phyloP scores from a whole-genome alignment of 441 rosid genomes.

The Erysimum cheiri region DNA sequence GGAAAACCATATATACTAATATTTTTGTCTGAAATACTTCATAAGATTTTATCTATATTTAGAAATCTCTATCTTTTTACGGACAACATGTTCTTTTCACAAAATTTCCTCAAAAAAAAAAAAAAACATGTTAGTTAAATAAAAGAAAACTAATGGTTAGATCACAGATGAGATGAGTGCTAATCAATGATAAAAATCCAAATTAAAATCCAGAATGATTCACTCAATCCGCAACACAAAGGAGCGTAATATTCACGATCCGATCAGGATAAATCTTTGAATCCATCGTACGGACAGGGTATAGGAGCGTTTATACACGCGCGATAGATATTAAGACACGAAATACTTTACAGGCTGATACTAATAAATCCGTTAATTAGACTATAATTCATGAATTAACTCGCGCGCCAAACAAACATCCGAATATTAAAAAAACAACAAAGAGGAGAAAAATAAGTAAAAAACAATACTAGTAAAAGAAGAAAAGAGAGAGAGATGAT shows the following conservation, averaged over 20 bases:
- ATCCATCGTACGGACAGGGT: slow-evolving; percentile 39
- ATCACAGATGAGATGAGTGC: neutral
- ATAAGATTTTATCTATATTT: neutral
- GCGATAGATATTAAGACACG: neutral
- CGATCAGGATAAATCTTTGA: slow-evolving; percentile 1
- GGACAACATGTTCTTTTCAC: neutral
- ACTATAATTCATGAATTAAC: slow-evolving; percentile 33
- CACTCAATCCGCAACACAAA: neutral
- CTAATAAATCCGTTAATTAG: slow-evolving; percentile 5
- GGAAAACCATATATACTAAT: neutral
- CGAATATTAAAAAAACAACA: slow-evolving; percentile 32
- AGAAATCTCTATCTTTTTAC: neutral
- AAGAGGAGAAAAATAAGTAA: neutral
- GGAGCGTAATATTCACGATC: slow-evolving; percentile 23
- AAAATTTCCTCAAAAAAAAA: neutral
- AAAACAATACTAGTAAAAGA: neutral
- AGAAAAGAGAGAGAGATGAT: slow-evolving; percentile 39
- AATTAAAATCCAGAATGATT: neutral
- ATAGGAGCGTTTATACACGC: slow-evolving; percentile 1
- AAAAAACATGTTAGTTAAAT: neutral
- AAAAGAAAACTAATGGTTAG: neutral
- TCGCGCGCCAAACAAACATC: slow-evolving; percentile 50
- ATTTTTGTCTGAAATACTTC: neutral
- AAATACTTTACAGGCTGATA: neutral
- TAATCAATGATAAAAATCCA: neutral